Conservation (phyloP, 139 green algal genomes). For the Dunaliella primolecta region DNA sequence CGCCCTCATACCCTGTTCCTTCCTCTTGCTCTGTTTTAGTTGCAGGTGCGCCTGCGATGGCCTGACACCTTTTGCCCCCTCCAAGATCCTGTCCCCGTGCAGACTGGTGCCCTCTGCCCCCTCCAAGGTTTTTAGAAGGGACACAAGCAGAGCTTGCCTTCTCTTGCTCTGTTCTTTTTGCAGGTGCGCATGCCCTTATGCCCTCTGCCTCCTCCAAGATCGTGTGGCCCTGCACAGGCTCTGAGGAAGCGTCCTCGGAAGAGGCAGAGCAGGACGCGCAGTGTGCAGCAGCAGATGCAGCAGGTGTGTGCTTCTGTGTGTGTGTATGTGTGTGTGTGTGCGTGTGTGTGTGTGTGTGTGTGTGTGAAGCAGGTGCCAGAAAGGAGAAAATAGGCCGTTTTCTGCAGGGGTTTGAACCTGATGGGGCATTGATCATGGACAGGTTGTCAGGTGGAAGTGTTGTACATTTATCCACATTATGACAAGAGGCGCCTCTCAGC, state of each 20-base stretch:
- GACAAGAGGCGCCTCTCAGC: no score
- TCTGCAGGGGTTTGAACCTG: background rate
- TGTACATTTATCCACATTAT: no score
- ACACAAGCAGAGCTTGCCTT: no score
- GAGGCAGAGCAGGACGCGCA: no score
- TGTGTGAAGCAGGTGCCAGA: no score
- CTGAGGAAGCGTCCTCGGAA: background rate
- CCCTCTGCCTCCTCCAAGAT: background rate
- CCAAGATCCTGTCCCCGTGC: background rate
- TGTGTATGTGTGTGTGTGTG: background rate
- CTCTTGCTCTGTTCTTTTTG: background rate
- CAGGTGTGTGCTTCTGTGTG: background rate
- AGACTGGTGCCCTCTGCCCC: background rate
- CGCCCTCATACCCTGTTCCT: no score
- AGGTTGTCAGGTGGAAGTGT: no score
- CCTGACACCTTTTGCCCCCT: background rate
- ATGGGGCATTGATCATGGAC: no score
- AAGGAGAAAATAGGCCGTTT: no score
- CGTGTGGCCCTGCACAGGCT: background rate
- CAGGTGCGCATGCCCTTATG: background rate
- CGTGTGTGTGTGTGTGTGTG: no score
- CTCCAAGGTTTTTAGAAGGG: no score
- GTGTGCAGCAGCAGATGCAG: background rate
- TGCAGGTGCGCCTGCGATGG: background rate
- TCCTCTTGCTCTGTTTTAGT: background rate